Evolutionary conservation across 1,284 basidiomycete genomes (phyloP).

Genomic region (Caloboletus inedulis): DNA sequence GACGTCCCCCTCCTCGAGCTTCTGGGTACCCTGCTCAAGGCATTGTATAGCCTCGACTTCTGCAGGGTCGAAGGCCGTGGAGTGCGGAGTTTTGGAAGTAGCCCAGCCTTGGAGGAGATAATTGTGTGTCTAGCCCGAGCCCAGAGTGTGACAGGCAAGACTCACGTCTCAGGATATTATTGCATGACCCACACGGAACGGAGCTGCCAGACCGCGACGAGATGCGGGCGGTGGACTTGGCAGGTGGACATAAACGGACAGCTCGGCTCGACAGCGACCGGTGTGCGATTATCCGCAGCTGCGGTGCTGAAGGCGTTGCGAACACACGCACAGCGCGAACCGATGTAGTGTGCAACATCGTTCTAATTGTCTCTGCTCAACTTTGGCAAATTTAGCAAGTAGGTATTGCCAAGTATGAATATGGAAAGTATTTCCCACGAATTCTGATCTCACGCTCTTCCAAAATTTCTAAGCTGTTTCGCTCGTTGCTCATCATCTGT

Average conservation of each 20-base stretch:
- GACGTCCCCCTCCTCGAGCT: conserved; percentile 89
- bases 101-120: conserved; percentile 63
- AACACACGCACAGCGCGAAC: conserved; percentile 23
- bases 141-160: conserved; percentile 17
- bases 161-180: conserved; percentile 27
- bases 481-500: conserved; percentile 17
- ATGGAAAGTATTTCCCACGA: conserved; percentile 24
- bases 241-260: conserved; percentile 18
- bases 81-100: conserved; percentile 76
- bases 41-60: conserved; percentile 79
- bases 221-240: conserved; percentile 14
- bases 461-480: conserved; percentile 29
- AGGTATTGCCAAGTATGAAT: background rate
- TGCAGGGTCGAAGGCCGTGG: conserved; percentile 79
- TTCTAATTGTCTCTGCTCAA: conserved; percentile 32
- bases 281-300: conserved; percentile 22
- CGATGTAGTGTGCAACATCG: conserved; percentile 20
- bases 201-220: conserved; percentile 11
- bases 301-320: conserved; percentile 26
- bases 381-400: conserved; percentile 15
- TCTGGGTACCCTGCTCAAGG: conserved; percentile 83
- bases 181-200: conserved; percentile 9
- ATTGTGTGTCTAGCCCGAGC: conserved; percentile 2
- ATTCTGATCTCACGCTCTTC: conserved; percentile 24
- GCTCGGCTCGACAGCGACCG: conserved; percentile 25